Evolutionary conservation across 371 early-diverging fungal genomes (phyloP).

Genomic region (Circinella minor): DNA sequence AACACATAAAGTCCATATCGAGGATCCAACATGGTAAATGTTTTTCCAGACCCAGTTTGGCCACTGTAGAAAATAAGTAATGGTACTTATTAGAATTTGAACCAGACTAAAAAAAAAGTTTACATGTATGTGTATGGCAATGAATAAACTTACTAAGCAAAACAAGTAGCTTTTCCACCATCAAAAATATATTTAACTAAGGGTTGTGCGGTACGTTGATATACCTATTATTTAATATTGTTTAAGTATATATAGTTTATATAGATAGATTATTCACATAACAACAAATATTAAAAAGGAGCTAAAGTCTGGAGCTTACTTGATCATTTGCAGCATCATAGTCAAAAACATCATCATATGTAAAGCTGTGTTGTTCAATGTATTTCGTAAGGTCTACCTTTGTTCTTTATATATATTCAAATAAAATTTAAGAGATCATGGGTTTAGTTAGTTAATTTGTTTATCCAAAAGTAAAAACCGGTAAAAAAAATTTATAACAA

Average conservation of each 20-base stretch:
- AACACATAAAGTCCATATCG: constrained; percentile 86
- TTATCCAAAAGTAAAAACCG: too few species aligned
- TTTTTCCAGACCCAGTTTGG: constrained; percentile 96
- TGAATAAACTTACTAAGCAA: constrained; percentile 81
- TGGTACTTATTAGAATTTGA: neutral
- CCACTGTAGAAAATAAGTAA: constrained; percentile 58
- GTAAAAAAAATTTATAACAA: neutral
- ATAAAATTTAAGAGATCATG: too few species aligned
- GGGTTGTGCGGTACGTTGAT: constrained; percentile 85
- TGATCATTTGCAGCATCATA: constrained; percentile 79
- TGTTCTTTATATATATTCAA: constrained; percentile 47
- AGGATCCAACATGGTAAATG: constrained; percentile 92
- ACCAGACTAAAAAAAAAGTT: neutral
- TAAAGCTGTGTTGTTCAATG: constrained; percentile 92
- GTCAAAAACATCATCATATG: constrained; percentile 97
- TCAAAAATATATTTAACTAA: constrained; percentile 90
- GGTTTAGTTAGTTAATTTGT: too few species aligned
- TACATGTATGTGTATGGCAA: neutral
- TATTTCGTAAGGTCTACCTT: constrained; percentile 96
- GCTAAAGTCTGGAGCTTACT: constrained; percentile 27
- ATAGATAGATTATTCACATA: neutral
- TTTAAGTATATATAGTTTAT: neutral
- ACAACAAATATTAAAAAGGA: too few species aligned
- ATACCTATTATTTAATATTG: constrained; percentile 31
- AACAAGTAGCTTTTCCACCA: constrained; percentile 97